phyloP scores from a whole-genome alignment of 2,329 filamentous ascomycete genomes.

The Xylariaceae sp. region DNA sequence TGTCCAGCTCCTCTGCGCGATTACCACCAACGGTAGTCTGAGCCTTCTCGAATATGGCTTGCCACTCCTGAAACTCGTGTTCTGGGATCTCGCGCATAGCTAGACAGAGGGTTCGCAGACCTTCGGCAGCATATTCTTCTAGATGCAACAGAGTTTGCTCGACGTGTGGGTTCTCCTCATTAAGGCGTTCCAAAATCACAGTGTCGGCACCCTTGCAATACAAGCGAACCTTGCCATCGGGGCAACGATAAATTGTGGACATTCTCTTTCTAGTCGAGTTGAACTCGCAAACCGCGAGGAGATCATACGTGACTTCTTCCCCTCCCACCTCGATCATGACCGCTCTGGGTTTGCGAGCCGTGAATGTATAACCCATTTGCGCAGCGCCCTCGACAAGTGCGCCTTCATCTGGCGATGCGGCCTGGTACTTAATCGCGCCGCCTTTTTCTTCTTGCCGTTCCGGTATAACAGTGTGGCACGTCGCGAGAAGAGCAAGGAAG shows the following conservation, averaged over 20 bases:
- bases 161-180: slow-evolving; percentile 78
- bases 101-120: slow-evolving; percentile 88
- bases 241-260: slow-evolving; percentile 95
- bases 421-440: slow-evolving; percentile 91
- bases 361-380: slow-evolving; percentile 81
- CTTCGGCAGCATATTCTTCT: slow-evolving; percentile 98
- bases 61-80: slow-evolving; percentile 85
- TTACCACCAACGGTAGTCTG: slow-evolving; percentile 88
- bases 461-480: slow-evolving; percentile 96
- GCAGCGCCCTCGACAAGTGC: slow-evolving; percentile 93
- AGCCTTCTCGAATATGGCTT: slow-evolving; percentile 79
- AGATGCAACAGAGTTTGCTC: slow-evolving; percentile 90
- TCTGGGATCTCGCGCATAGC: slow-evolving; percentile 93
- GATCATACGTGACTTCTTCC: slow-evolving; percentile 75
- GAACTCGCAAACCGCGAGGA: slow-evolving; percentile 97
- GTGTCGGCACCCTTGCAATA: slow-evolving; percentile 98
- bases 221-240: slow-evolving; percentile 88
- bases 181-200: slow-evolving; percentile 89
- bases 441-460: slow-evolving; percentile 76
- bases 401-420: slow-evolving; percentile 93
- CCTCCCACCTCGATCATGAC: slow-evolving; percentile 81
- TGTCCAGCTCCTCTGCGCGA: slow-evolving; percentile 91
- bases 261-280: slow-evolving; percentile 97
- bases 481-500: slow-evolving; percentile 81
- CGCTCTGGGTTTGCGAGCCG: slow-evolving; percentile 81